Evolutionary conservation across 1,284 basidiomycete genomes (phyloP).

Genomic region (Macrocystidia cucumis): DNA sequence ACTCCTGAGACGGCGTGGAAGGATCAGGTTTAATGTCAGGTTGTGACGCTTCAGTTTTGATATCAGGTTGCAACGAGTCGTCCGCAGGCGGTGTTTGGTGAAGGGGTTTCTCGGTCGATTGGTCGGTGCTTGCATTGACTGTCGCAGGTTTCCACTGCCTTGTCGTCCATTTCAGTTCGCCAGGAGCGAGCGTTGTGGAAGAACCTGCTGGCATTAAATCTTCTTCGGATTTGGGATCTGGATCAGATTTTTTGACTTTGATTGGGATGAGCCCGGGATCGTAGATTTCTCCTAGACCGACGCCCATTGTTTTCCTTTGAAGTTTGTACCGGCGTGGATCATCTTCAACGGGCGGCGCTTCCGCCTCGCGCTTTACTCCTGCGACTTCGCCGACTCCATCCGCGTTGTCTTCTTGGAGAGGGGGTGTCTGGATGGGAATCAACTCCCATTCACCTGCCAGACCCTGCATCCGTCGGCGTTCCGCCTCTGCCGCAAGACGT

Average conservation of each 20-base stretch:
- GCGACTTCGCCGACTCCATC: slow-evolving; percentile 8
- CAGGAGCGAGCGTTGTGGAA: slow-evolving; percentile 6
- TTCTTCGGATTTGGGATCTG: slow-evolving; percentile 10
- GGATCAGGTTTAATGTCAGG: not conserved
- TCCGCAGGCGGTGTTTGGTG: slow-evolving; percentile 1
- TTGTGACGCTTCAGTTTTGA: slow-evolving; percentile 3
- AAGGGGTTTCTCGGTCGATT: slow-evolving; percentile 7
- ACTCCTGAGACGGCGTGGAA: not conserved
- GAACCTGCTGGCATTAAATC: not conserved
- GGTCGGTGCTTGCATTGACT: slow-evolving; percentile 12
- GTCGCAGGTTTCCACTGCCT: slow-evolving; percentile 23
- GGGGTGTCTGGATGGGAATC: slow-evolving; percentile 30
- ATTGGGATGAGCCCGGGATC: slow-evolving; percentile 62
- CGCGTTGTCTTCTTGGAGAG: slow-evolving; percentile 12
- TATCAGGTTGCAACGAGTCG: not conserved
- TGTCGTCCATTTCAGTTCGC: slow-evolving; percentile 24
- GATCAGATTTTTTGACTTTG: slow-evolving; percentile 50
- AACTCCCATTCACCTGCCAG: slow-evolving; percentile 82
- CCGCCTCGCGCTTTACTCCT: slow-evolving; percentile 31
- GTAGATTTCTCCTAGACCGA: slow-evolving; percentile 63
- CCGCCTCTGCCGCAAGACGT: slow-evolving; percentile 46
- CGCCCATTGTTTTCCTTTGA: slow-evolving; percentile 44
- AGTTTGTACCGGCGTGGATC: slow-evolving; percentile 60
- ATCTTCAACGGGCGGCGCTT: slow-evolving; percentile 37
- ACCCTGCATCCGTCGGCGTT: slow-evolving; percentile 57